Base-by-base conservation (phyloP, 768 basidiomycete genomes). In the Russula compacta region DNA sequence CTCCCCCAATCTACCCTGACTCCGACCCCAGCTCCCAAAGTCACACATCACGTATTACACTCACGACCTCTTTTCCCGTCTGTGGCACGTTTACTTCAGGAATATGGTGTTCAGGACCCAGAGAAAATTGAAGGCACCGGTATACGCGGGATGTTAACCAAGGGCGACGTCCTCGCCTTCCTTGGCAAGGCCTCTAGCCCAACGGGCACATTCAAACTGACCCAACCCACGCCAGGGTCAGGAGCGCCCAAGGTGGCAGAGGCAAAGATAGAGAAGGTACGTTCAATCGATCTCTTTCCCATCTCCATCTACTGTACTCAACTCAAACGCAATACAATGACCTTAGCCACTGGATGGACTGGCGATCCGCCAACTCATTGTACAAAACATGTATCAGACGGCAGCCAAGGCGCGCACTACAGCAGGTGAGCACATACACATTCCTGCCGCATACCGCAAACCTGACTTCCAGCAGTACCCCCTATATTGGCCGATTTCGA, bases 81-180 rank as follows among this genome's bases (percentile, higher is more conserved):
- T 38, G 95, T 98, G 2, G 74, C 84, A 46, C 87, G 95, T 58
- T 78, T 94, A 52, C 78, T 95, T 15, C 73, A 81, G n/a, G 80
- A 89, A 62, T 73, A 89, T 68, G 68, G 71, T 53, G 75, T 93
- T 64, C 67, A 75, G 6, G 79, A 86, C 63, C 74, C 82, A 24
- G 81, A 82, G 54, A 76, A 78, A 58, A 89, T 99, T 71, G 87
- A 86, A 64, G 94, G 89, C 6, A 95, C 93, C 2, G 95, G 95
- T 52, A 78, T 90, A 55, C 81, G 89, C 40, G 95, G 97, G 14
- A 95, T 94, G 87, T 72, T 98, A 62, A 98, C 95, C 51, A 98
- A 98, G 73, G 97, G 97, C 11, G 95, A 99, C 70, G 86, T 98
- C 1, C 79, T 99, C 33, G 76, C 91, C 3, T 85, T 83, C 73